Base-by-base conservation (phyloP, 1,284 basidiomycete species). In the Serendipita sp. region DNA sequence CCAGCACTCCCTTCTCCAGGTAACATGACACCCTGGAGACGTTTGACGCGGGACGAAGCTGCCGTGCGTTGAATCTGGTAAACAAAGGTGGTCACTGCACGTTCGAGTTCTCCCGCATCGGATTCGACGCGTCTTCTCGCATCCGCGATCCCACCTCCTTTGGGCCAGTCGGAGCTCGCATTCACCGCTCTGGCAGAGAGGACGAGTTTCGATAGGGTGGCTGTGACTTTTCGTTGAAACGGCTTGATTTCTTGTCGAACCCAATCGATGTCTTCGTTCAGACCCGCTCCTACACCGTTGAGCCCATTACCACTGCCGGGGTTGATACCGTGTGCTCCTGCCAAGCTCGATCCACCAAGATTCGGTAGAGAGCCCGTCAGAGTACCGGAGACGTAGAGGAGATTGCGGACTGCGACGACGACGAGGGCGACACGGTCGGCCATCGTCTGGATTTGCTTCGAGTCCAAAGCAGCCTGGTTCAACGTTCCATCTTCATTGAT, bases 31-130 rank as follows among this genome's bases (percentile, higher is more conserved):
- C 84, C 88, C 50, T 78, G 75, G 26, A 90, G 68, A 41, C 85
- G 79, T 69, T 86, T 88, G 8, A 74, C 68, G 3, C 71, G 44
- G 43, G 72, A 35, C 60, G 22, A 58, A 35, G 30, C 60, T 55
- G n/a, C 49, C 63, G 53, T 61, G 53, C 81, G 77, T 68, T 88
- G 82, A 17, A 87, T 83, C 68, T 91, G 88, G 4, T 78, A 71
- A 8, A 89, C 83, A 69, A 92, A 92, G 0, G 81, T 78, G 44
- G 81, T 72, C 3, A 93, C 80, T 0, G 87, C 87, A 44, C 83
- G 79, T 66, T 88, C 85, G 8, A 93, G 78, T 65, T 92, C 90
- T 61, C 83, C 80, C 0, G 88, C 87, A 68, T 91, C 88, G 3
- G 80, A 78, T 67, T 87, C 84, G 65, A 90, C 86, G 41, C 86